Conservation (phyloP, 805 yeast genomes). For the Yamadazyma laniorum region DNA sequence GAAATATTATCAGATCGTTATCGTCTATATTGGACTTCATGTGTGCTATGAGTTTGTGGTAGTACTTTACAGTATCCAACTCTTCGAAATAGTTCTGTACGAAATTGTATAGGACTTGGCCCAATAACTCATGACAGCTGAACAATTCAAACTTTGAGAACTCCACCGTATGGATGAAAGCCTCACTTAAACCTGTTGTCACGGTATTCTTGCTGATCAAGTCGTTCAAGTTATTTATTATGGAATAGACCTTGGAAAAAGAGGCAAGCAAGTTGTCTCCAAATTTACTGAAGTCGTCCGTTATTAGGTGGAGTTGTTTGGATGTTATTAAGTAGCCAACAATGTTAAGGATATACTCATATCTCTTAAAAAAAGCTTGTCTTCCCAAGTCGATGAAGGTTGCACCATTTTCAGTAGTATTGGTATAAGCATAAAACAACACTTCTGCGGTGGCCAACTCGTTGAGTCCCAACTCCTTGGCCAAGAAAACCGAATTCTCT, state of each 20-base stretch:
- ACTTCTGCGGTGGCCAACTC: conserved; percentile 75
- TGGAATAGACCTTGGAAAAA: conserved; percentile 56
- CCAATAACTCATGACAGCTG: conserved; percentile 67
- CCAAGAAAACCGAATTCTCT: conserved; percentile 56
- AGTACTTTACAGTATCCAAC: conserved; percentile 30
- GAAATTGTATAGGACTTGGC: conserved; percentile 60
- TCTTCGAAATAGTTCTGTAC: conserved; percentile 35
- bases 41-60: conserved; percentile 42
- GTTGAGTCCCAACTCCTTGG: conserved; percentile 54
- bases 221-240: conserved; percentile 55
- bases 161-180: conserved; percentile 39
- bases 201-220: conserved; percentile 46
- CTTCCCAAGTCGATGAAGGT: conserved; percentile 60
- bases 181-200: conserved; percentile 49
- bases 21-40: conserved; percentile 46
- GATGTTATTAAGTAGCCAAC: conserved; percentile 33
- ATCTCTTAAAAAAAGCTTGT: conserved; percentile 64
- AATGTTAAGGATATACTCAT: conserved; percentile 71
- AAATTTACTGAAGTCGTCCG: conserved; percentile 21
- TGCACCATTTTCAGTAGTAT: conserved; percentile 45
- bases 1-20: conserved; percentile 63
- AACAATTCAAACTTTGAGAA: conserved; percentile 63
- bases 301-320: conserved; percentile 22
- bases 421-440: conserved; percentile 45
- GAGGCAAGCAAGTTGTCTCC: conserved; percentile 47